Percentiles rank a stretch among this genome's conserved stretches.
Evolutionary conservation across 768 basidiomycete genomes (phyloP).

Genomic region (Artomyces pyxidatus): DNA sequence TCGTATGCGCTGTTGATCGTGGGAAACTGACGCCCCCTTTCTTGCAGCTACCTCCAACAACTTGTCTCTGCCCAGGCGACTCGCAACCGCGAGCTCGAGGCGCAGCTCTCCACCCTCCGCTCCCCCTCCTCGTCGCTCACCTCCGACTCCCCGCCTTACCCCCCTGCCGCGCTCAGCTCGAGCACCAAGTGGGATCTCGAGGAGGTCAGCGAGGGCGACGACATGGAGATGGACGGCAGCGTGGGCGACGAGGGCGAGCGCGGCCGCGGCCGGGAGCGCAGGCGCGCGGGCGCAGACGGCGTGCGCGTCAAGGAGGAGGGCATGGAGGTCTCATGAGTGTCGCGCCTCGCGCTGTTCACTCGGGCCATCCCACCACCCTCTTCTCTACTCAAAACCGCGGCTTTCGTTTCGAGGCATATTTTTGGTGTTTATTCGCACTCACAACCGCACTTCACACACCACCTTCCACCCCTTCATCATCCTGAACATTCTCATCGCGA

Average conservation of each 20-base stretch:
- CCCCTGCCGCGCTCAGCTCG: slow-evolving; percentile 3
- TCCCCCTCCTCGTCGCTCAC: not conserved
- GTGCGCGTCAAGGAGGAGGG: slow-evolving; percentile 14
- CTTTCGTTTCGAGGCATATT: too few relatives aligned
- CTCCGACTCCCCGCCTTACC: not conserved
- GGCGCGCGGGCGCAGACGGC: slow-evolving; percentile 3
- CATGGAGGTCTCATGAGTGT: slow-evolving; percentile 14
- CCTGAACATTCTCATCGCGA: too few relatives aligned
- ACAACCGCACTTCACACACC: too few relatives aligned
- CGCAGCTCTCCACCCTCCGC: slow-evolving; percentile 36
- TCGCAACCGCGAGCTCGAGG: slow-evolving; percentile 73
- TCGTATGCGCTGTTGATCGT: too few relatives aligned
- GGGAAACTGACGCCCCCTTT: too few relatives aligned
- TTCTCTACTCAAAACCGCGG: too few relatives aligned
- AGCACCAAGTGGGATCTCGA: slow-evolving; percentile 12
- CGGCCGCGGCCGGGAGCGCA: slow-evolving; percentile 11
- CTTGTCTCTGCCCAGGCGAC: slow-evolving; percentile 74
- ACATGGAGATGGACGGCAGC: slow-evolving; percentile 2
- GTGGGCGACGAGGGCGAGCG: slow-evolving; percentile 4
- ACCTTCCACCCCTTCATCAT: too few relatives aligned
- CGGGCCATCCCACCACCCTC: too few relatives aligned
- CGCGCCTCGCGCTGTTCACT: too few relatives aligned
- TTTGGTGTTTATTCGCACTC: too few relatives aligned
- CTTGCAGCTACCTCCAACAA: slow-evolving; percentile 66
- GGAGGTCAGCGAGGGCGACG: slow-evolving; percentile 14